These are phyloP conservation scores for Apiospora hydei DNA, from an alignment of 2,329 filamentous ascomycete species.

Conservation along the genomic window DNA sequence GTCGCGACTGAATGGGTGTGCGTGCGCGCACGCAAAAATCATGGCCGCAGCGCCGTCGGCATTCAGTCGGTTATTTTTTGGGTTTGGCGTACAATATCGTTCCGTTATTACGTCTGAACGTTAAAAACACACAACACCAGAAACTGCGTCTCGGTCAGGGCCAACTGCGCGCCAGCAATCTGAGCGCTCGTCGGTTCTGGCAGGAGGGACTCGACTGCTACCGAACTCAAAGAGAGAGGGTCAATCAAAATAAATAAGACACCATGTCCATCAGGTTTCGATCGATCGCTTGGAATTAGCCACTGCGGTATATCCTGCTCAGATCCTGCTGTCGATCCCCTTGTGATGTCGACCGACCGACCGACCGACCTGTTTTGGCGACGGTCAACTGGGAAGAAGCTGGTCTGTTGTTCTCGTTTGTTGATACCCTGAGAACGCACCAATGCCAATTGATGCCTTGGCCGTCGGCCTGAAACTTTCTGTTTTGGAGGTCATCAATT, in stretches of 20 bases:
- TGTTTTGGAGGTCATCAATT: background rate
- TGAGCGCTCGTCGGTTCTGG: background rate
- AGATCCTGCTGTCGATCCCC: background rate
- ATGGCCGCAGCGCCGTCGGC: background rate
- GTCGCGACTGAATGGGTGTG: background rate
- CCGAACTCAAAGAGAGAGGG: constrained; percentile 5
- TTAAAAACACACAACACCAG: background rate
- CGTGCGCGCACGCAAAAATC: background rate
- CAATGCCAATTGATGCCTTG: background rate
- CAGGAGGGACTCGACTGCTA: background rate
- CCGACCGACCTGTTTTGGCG: constrained; percentile 1
- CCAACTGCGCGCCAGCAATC: background rate
- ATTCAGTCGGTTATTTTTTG: background rate
- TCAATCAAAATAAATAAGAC: background rate
- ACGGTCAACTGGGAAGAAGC: constrained; percentile 17
- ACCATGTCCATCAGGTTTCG: background rate
- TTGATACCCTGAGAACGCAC: background rate
- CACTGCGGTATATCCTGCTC: background rate
- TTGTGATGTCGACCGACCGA: constrained; percentile 3
- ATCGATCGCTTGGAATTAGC: constrained; percentile 14
- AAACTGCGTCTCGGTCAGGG: background rate
- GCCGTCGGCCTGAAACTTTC: background rate
- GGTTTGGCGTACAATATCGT: constrained; percentile 9
- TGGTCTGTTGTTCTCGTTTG: background rate
- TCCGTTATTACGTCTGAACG: constrained; percentile 16